Evolutionary conservation across 371 early-diverging fungal species (phyloP), one percentile per base, ranked within the genome.

Genomic region (Mitosporidium daphniae): DNA sequence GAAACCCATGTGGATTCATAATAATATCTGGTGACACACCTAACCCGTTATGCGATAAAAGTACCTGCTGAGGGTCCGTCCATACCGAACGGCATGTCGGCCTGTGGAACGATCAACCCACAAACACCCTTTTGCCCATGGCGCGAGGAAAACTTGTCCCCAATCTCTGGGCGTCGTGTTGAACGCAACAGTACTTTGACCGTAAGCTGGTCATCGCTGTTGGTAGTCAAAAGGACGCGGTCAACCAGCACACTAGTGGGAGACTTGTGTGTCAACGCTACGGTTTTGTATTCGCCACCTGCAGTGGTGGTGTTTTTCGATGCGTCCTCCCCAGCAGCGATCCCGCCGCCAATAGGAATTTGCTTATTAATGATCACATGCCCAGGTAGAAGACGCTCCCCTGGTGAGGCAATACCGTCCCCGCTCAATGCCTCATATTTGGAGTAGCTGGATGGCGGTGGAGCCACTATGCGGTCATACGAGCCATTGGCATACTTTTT

Each of bases 1-100:
- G 99, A 61, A 95, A 91, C 39, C 93, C 97, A 50, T 97, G 97
- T 16, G 99, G 99, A 50, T 97, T 99, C 91, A 99, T 94, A 47
- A 99, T 84, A 26, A 99, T 69, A 45, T 97, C 97, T 1, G 97
- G 97, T 14, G 53, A 54, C 9, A 91, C 56, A 22, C 97, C 99
- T 18, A 55, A 40, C 40, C 89, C 91, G n/a, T 64, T 57, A n/a
- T n/a, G n/a, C n/a, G n/a, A 99, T 94, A 47, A 99, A 84, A 26
- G 97, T 69, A 45, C 95, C 97, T 1, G 97, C 95, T 14, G 53
- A 54, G 9, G 89, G 56, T 22, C 97, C 99, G 18, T 56, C 40
- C 40, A 89, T 89, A n/a, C 63, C 56, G 47, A 97, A 99, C 10
- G 99, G 99, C 78, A 99, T 69, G 43, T 99, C 94, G 40, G 74